Conservation (phyloP, 2,329 filamentous ascomycete genomes). For the Talaromyces amestolkiae region DNA sequence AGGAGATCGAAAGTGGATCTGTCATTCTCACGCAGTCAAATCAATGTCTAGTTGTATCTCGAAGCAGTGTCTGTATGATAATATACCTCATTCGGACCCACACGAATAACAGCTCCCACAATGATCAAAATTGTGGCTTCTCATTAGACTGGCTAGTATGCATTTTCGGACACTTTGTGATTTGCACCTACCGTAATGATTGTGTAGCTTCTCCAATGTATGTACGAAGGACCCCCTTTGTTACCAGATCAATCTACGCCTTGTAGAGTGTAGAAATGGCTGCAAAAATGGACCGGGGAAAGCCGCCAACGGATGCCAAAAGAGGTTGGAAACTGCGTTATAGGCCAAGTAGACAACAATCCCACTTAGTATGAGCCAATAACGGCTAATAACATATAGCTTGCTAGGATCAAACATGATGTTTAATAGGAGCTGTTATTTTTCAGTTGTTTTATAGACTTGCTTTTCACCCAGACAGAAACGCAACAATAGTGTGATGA, state of each 20-base stretch:
- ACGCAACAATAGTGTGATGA: neutral
- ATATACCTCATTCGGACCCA: constrained; percentile 26
- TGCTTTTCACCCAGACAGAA: neutral
- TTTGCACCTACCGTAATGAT: constrained; percentile 21
- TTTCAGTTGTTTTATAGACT: neutral
- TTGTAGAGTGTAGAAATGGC: constrained; percentile 26
- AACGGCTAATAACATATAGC: neutral
- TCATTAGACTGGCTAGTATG: neutral
- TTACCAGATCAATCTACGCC: constrained; percentile 29
- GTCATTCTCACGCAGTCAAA: neutral
- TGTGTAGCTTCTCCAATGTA: constrained; percentile 22
- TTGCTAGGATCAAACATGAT: neutral
- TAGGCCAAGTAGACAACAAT: constrained; percentile 3
- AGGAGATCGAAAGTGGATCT: constrained; percentile 25
- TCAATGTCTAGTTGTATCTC: neutral
- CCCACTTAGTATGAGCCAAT: constrained; percentile 2
- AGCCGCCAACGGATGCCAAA: constrained; percentile 26
- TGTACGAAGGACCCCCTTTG: constrained; percentile 19
- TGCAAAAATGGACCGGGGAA: constrained; percentile 31
- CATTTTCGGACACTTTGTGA: neutral
- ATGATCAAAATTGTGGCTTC: too few species aligned
- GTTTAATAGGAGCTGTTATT: neutral
- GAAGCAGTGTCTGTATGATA: neutral
- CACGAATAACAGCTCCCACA: constrained; percentile 23
- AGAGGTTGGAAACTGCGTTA: neutral